Evolutionary conservation across 495 filamentous ascomycete genomes (phyloP), one percentile per base, ranked within the genome.

Genomic region (Baudoinia panamericana): DNA sequence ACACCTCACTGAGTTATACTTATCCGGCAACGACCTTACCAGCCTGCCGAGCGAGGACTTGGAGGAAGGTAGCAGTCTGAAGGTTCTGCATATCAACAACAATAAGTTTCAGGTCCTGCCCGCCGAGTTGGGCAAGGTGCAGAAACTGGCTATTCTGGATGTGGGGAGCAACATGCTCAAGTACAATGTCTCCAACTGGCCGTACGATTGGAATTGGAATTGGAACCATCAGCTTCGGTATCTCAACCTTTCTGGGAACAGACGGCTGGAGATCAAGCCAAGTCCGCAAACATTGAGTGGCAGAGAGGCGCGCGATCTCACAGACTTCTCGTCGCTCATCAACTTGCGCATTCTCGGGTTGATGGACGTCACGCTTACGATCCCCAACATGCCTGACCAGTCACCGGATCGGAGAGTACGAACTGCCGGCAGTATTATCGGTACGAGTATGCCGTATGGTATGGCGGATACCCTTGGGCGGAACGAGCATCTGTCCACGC

Each of bases 171-270:
- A 99, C 52, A 71, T 70, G n/a, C 69, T 99, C 31, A 99, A 95
- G 58, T 99, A 99, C 67, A 99, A 99, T 55, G 87, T 99, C 24
- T 90, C 86, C 19, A 99, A 99, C 55, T 93, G 92, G 72, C 90
- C 92, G 0, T 99, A 99, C 54, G 90, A 99, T 56, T 99, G 90
- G 90, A 99, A 99, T 53, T 99, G 90, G 90, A 96, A 95, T 57
- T 84, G 87, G 71, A 99, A 96, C 46, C 78, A 80, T 26, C 87
- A 93, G 45, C 65, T 99, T 41, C 82, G 85, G 45, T 96, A 92
- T 53, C 77, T 99, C 44, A 99, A 95, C 53, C 72, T 99, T 45
- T 95, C 88, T 5, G 90, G 92, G 18, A 99, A 99, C 66, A 92
- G 94, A 59, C 77, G 88, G 22, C 61, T 99, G 28, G 92, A 99